phyloP scores from a whole-genome alignment of 129 eudicot species.

The Gnaphalium uliginosum region DNA sequence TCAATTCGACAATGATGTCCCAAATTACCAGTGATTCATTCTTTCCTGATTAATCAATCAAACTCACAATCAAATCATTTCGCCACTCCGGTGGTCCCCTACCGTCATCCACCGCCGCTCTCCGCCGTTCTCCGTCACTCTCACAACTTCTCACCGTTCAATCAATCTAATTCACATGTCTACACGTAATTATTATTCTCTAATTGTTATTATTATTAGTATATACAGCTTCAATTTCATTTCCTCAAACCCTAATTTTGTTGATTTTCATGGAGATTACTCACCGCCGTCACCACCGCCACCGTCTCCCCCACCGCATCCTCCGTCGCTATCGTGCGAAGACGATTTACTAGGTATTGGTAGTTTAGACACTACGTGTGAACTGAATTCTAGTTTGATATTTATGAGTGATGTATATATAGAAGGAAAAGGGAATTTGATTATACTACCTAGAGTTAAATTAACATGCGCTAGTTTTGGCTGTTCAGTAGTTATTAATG shows the following conservation, averaged over 20 bases:
- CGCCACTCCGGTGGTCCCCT: neutral
- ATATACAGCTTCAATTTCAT: neutral
- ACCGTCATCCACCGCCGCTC: neutral
- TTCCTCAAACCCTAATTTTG: constrained; percentile 1
- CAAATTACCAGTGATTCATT: constrained; percentile 24
- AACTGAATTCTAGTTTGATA: constrained; percentile 56
- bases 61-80: neutral
- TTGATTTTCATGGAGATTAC: constrained; percentile 65
- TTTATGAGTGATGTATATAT: constrained; percentile 53
- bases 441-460: constrained; percentile 48
- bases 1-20: constrained; percentile 11
- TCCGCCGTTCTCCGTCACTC: neutral
- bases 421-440: constrained; percentile 57
- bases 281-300: constrained; percentile 85
- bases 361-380: constrained; percentile 61
- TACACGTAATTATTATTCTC: neutral
- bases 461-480: constrained; percentile 54
- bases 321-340: constrained; percentile 62
- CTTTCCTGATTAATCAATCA: neutral
- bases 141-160: neutral
- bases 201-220: no score
- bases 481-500: constrained; percentile 52
- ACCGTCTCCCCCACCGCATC: constrained; percentile 65
- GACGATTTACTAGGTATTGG: constrained; percentile 69
- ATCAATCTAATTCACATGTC: neutral